These are phyloP conservation scores for Calcarisporium arbuscula DNA, from an alignment of 2,329 filamentous ascomycete genomes.

Conservation along the genomic window DNA sequence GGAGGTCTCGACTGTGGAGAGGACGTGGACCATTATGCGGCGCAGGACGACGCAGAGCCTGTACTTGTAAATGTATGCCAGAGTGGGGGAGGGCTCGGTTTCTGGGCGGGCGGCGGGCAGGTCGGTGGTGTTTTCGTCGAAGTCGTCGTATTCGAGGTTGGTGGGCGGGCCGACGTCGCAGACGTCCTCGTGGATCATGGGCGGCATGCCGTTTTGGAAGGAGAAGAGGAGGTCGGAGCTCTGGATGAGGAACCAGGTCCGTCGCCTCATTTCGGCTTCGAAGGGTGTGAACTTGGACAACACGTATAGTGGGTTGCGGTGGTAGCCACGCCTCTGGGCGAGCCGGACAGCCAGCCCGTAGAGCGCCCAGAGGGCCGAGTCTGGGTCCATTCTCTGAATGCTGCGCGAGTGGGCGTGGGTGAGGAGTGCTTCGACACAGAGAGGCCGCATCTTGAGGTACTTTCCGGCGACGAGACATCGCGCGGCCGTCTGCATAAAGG, in stretches of 20 bases:
- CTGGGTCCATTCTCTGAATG: slow-evolving; percentile 32
- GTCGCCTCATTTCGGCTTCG: slow-evolving; percentile 44
- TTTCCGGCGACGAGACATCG: slow-evolving; percentile 42
- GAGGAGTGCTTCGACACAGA: slow-evolving; percentile 44
- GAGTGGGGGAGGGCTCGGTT: slow-evolving; percentile 35
- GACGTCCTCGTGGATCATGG: slow-evolving; percentile 40
- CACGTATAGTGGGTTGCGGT: slow-evolving; percentile 39
- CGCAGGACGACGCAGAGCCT: slow-evolving; percentile 36
- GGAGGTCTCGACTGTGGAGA: slow-evolving; percentile 28
- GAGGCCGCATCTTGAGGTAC: slow-evolving; percentile 37
- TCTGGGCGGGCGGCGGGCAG: slow-evolving; percentile 36
- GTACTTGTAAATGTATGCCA: slow-evolving; percentile 38
- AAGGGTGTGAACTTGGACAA: slow-evolving; percentile 36
- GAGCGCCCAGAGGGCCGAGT: slow-evolving; percentile 40
- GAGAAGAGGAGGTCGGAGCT: slow-evolving; percentile 42
- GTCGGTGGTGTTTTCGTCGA: slow-evolving; percentile 37
- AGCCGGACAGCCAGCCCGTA: slow-evolving; percentile 40
- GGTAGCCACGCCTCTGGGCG: slow-evolving; percentile 46
- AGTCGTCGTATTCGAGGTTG: slow-evolving; percentile 44
- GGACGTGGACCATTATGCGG: slow-evolving; percentile 34
- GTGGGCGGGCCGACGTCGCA: slow-evolving; percentile 39
- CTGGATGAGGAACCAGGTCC: slow-evolving; percentile 41
- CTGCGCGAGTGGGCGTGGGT: slow-evolving; percentile 37
- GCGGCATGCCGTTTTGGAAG: slow-evolving; percentile 46
- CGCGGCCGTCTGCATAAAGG: slow-evolving; percentile 30